Conservation (phyloP, 768 basidiomycete genomes). For the Kwoniella sp. region DNA sequence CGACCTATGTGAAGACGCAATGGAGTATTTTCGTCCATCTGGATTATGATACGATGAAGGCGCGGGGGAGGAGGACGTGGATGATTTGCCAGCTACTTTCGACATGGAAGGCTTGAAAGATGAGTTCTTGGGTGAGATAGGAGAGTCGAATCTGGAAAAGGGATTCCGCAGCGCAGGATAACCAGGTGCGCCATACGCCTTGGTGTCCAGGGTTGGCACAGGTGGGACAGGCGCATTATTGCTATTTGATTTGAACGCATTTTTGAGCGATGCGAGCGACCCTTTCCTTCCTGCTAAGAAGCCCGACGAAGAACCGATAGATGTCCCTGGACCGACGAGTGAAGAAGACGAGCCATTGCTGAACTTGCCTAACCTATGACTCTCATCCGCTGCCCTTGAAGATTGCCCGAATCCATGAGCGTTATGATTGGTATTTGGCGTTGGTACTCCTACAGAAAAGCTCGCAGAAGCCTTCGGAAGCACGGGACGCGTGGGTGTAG, state of each 20-base stretch:
- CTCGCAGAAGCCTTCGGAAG: conserved; percentile 36
- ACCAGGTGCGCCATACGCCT: conserved; percentile 25
- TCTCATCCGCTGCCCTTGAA: conserved; percentile 14
- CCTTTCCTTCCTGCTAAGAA: conserved; percentile 42
- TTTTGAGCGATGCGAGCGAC: conserved; percentile 43
- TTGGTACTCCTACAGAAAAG: conserved; percentile 30
- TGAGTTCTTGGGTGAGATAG: conserved; percentile 32
- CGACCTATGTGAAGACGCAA: conserved; percentile 35
- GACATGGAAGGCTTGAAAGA: conserved; percentile 28
- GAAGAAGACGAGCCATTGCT: conserved; percentile 47
- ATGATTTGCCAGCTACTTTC: conserved; percentile 11
- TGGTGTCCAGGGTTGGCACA: conserved; percentile 35
- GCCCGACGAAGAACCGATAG: conserved; percentile 31
- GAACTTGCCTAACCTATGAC: conserved; percentile 36
- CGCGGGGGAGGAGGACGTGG: conserved; percentile 28
- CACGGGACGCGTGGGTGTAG: conserved; percentile 31
- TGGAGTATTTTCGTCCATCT: conserved; percentile 40
- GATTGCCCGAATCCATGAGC: not conserved
- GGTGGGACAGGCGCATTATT: conserved; percentile 31
- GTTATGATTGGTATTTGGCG: conserved; percentile 6
- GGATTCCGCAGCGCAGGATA: conserved; percentile 53
- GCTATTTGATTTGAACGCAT: conserved; percentile 45
- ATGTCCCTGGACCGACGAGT: conserved; percentile 34
- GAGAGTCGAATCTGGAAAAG: conserved; percentile 43
- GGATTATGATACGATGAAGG: conserved; percentile 22